Base-by-base conservation (phyloP, 192 early-diverging fungal species). In the Dimargaris verticillata region DNA sequence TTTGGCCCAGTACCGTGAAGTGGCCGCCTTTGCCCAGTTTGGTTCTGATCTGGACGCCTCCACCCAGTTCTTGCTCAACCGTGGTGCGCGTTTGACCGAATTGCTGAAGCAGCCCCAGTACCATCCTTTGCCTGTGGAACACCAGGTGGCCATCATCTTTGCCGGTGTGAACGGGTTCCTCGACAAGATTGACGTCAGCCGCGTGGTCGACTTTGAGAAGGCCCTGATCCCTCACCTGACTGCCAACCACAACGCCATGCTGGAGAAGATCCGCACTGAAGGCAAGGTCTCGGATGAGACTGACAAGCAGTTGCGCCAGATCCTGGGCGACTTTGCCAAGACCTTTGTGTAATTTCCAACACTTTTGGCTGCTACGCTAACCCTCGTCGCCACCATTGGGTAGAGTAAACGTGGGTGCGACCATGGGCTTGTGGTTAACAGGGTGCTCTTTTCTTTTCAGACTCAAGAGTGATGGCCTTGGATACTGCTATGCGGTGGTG, bases 1-100 rank as follows among this genome's bases (percentile, higher is more conserved):
- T 87, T 82, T 99, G 68, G 96, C 96, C 64, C 94, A 97, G 78
- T 95, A 96, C 86, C 93, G 96, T 89, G 96, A 97, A 83, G 91
- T 99, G 60, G 96, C 94, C 64, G 96, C 96, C 53, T 97, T 99
- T 72, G 92, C 96, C 68, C 96, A 99, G 83, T 99, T 99, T 80
- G 96, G 96, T 77, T 97, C 94, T 62, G 96, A 99, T 83, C 83
- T 99, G 65, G 96, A 99, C 80, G 93, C 94, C 67, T 95, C 96
- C 66, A 99, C 96, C 58, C 96, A 97, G 80, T 97, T 95, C 88
- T 77, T 92, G 80, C 78, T 99, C 64, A 95, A 95, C 88, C 92
- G 96, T 85, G 96, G 96, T 85, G 92, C 94, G 66, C 94, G 96
- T 78, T 80, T 99, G 50, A 97, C 94, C 43, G 96, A 99, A 83